Conservation (phyloP, 345 rosid genomes). For the Euphorbia peplus region DNA sequence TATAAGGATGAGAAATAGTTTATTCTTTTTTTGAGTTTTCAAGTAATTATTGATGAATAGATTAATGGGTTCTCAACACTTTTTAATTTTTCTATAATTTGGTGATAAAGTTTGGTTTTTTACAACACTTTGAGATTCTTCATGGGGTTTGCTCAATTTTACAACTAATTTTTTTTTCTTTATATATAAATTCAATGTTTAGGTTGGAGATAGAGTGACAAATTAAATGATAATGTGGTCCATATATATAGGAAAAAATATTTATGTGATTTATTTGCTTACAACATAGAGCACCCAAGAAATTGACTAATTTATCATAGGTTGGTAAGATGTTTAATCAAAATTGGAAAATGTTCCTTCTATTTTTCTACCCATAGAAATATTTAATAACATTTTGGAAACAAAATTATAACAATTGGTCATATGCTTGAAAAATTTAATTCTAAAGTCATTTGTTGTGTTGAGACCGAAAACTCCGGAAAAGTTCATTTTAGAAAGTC, state of each 20-base stretch:
- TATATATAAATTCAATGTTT: neutral
- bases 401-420: no score
- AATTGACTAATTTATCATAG: slow-evolving; percentile 10
- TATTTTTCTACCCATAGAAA: neutral
- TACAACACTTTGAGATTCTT: neutral
- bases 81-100: neutral
- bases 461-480: no score
- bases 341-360: neutral
- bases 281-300: neutral
- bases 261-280: slow-evolving; percentile 17
- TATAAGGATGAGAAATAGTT: neutral
- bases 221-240: slow-evolving; percentile 23
- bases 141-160: neutral
- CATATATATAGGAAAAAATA: neutral
- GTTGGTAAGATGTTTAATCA: slow-evolving; percentile 24
- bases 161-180: no score
- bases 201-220: neutral
- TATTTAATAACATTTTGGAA: neutral
- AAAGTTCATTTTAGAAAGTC: no score
- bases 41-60: neutral
- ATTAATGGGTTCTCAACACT: neutral
- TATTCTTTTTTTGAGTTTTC: neutral
- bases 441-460: no score
- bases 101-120: neutral
- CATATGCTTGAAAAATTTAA: no score